A percentile compares a stretch with the other conserved stretches of the same genome.
Conservation (phyloP, 1,284 basidiomycete genomes). For the Coniferiporia weirii region DNA sequence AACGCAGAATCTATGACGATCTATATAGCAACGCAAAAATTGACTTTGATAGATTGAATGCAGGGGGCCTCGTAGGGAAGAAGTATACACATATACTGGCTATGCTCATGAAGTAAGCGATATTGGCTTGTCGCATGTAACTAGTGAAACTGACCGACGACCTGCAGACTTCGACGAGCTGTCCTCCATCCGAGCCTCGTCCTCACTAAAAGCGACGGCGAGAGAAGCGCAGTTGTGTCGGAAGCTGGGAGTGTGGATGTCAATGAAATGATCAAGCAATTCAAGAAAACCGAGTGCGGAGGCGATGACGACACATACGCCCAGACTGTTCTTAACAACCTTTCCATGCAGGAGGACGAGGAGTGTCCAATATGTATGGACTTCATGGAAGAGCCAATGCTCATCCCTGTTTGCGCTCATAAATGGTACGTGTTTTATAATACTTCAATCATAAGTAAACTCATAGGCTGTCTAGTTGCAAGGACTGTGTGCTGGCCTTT, state of each 20-base stretch:
- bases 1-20: conserved; percentile 79
- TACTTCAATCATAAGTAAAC: background rate
- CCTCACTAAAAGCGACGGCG: conserved; percentile 40
- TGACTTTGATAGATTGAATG: conserved; percentile 72
- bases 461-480: conserved; percentile 50
- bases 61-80: conserved; percentile 72
- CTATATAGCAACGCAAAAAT: conserved; percentile 64
- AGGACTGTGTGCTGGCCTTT: conserved; percentile 74
- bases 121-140: background rate
- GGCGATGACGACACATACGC: conserved; percentile 47
- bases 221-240: conserved; percentile 33
- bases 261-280: conserved; percentile 58
- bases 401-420: conserved; percentile 76
- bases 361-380: conserved; percentile 86
- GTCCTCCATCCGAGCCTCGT: conserved; percentile 83
- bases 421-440: conserved; percentile 48
- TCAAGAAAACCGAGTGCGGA: conserved; percentile 34
- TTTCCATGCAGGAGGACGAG: conserved; percentile 32
- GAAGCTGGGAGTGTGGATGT: conserved; percentile 47
- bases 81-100: conserved; percentile 89
- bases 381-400: conserved; percentile 61
- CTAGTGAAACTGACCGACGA: conserved; percentile 15
- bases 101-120: conserved; percentile 78
- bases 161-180: conserved; percentile 70
- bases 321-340: conserved; percentile 58